Percentiles rank a stretch among this genome's conserved stretches.
Evolutionary conservation across 257 asterid genomes (phyloP).

Genomic region (Solanum gracilifrons): DNA sequence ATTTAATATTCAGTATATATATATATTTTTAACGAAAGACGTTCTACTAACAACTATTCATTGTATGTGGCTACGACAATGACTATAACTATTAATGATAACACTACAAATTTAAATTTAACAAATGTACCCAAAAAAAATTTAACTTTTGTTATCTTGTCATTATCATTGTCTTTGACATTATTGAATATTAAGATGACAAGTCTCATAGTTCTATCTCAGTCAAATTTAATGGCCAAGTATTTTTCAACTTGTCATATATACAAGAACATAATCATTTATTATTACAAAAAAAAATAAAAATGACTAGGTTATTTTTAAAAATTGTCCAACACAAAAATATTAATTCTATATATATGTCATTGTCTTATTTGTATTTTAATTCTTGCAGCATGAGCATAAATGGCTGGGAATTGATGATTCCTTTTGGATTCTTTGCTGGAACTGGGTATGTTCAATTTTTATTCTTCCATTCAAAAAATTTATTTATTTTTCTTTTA

Average conservation of each 20-base stretch:
- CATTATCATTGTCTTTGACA: background rate
- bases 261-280: background rate
- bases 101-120: background rate
- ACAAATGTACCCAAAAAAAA: background rate
- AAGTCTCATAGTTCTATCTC: background rate
- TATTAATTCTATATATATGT: background rate
- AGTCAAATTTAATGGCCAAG: background rate
- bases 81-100: background rate
- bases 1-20: too few relatives aligned
- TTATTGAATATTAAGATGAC: background rate
- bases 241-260: background rate
- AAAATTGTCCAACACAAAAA: background rate
- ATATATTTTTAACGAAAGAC: too few relatives aligned
- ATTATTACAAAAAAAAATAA: background rate
- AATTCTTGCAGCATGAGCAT: conserved; percentile 53
- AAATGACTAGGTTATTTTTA: background rate
- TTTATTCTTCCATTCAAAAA: background rate
- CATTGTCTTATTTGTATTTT: background rate
- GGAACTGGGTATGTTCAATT: conserved; percentile 53
- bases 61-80: background rate
- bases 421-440: conserved; percentile 71
- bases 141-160: background rate
- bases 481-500: too few relatives aligned
- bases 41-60: too few relatives aligned
- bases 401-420: conserved; percentile 80